phyloP scores from a whole-genome alignment of 306 rosid genomes.

The Vigna radiata region DNA sequence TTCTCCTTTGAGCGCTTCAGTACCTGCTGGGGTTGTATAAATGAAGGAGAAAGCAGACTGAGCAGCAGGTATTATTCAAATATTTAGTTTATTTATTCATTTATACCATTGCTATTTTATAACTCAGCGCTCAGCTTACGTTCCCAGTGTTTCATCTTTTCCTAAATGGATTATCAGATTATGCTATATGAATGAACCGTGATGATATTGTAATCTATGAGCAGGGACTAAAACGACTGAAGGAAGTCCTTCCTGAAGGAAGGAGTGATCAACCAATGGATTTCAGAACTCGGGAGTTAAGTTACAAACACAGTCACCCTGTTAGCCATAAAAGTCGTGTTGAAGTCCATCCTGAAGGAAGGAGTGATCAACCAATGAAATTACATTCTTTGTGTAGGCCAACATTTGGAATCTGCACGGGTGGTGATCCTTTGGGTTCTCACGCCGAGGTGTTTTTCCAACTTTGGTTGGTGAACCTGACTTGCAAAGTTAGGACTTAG shows the following conservation, averaged over 20 bases:
- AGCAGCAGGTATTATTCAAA: constrained; percentile 68
- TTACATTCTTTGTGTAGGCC: constrained; percentile 95
- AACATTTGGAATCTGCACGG: constrained; percentile 67
- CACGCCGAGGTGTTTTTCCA: constrained; percentile 74
- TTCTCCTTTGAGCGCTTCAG: constrained; percentile 89
- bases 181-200: constrained; percentile 1
- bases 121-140: background rate
- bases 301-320: constrained; percentile 51
- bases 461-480: constrained; percentile 73
- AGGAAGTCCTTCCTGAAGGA: constrained; percentile 66
- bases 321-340: constrained; percentile 51
- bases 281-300: constrained; percentile 60
- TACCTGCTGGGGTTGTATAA: constrained; percentile 93
- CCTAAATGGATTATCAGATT: constrained; percentile 7
- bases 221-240: constrained; percentile 84
- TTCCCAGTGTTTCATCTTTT: constrained; percentile 13
- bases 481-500: constrained; percentile 61
- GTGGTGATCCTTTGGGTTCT: constrained; percentile 78
- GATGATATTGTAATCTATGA: constrained; percentile 28
- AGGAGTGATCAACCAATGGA: constrained; percentile 54
- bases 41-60: constrained; percentile 86
- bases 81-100: constrained; percentile 23
- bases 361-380: too few relatives aligned
- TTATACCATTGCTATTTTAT: constrained; percentile 18
- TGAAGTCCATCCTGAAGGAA: constrained; percentile 51